These are phyloP conservation scores for Pseudogymnoascus verrucosus DNA, from an alignment of 2,329 filamentous ascomycete species.

Conservation along the genomic window DNA sequence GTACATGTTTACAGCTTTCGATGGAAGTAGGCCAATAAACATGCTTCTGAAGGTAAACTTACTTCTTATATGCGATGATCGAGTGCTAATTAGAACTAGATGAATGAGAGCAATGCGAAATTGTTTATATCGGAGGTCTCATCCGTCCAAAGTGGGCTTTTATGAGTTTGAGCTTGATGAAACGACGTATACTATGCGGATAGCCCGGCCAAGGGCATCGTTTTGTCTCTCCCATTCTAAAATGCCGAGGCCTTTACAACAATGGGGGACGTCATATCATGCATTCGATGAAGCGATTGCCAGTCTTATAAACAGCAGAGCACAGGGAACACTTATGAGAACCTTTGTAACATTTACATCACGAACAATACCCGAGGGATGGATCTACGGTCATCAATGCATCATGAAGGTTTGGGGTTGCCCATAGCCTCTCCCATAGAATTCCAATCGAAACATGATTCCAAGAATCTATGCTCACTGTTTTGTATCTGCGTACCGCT, in stretches of 20 bases:
- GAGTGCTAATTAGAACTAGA: conserved; percentile 19
- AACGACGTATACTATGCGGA: conserved; percentile 1
- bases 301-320: neutral
- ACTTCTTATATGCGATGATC: conserved; percentile 11
- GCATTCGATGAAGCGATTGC: conserved; percentile 1
- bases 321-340: conserved; percentile 1
- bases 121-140: conserved; percentile 27
- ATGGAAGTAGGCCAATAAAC: conserved; percentile 48
- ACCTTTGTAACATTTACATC: conserved; percentile 8
- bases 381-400: conserved; percentile 6
- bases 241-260: neutral
- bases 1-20: conserved; percentile 58
- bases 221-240: neutral
- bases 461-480: neutral
- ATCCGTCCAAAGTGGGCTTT: conserved; percentile 28
- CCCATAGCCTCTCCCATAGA: conserved; percentile 2
- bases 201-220: neutral
- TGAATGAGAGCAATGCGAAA: conserved; percentile 26
- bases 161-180: conserved; percentile 10
- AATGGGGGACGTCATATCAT: neutral
- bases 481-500: neutral
- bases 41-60: conserved; percentile 52
- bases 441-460: conserved; percentile 1
- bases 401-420: conserved; percentile 3
- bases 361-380: conserved; percentile 7